Base-by-base conservation (phyloP, 2,329 filamentous ascomycete species). In the Penicillium freii region DNA sequence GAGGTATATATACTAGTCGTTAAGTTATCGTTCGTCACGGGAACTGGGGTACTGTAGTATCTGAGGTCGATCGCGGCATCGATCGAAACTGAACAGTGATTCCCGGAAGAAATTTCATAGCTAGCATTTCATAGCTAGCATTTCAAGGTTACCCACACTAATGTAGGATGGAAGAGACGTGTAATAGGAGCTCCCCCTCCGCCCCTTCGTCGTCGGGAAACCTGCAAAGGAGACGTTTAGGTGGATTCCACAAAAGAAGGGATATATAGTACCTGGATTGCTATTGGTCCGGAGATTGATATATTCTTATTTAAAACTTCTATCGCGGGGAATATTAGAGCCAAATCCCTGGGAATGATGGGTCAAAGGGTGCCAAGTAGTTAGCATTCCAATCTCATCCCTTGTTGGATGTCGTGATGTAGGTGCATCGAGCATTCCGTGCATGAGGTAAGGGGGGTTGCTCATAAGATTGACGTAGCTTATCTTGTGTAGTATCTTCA, bases 191-290 rank as follows among this genome's bases (percentile, higher is more conserved):
- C 11, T 51, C 23, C 15, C 44, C 34, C 8, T 34, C 46, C 33
- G 4, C 38, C 33, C 54, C 54, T 56, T 56, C 23, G 23, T 40
- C 5, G 21, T 31, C 13, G 34, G 29, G 9, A 46, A 36, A 25
- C 48, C 29, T 57, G 21, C 9, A 15, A 42, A 29, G 54, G 54
- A 47, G 42, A 44, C 27, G 4, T 19, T 25, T 47, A 23, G 34
- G 21, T 3, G 21, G 33, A 50, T 58, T 45, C 56, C 56, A 17
- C 19, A 44, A 27, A n/a, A 33, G 33, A 58, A 58, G 56, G 55
- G 51, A 43, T 51, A 23, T 2, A 4, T 29, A 21, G 11, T 36
- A 7, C 1, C 5, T 29, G 13, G 36, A 25, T 44, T 29, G 29
- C 36, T 15, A 53, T 57, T 47, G 49, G 43, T 9, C 34, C 15